These are phyloP conservation scores for Pisolithus tinctorius DNA, from an alignment of 768 basidiomycete genomes.

Conservation along the genomic window DNA sequence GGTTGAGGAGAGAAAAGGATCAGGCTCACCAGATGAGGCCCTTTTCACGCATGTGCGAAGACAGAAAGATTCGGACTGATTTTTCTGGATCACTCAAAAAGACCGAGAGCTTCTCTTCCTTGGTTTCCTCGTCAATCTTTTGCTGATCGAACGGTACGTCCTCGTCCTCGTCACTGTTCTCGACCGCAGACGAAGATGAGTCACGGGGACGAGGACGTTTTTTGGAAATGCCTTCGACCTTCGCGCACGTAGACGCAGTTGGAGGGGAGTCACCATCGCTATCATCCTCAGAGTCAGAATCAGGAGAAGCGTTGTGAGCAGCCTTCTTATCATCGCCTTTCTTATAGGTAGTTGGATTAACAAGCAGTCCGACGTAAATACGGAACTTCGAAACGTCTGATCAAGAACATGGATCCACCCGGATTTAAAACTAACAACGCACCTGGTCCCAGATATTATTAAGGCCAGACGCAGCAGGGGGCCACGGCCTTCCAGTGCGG, in stretches of 20 bases:
- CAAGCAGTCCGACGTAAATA: conserved; percentile 51
- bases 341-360: conserved; percentile 34
- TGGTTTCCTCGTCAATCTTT: conserved; percentile 25
- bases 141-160: conserved; percentile 33
- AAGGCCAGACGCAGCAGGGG: conserved; percentile 24
- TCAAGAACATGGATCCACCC: conserved; percentile 3
- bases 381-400: conserved; percentile 42
- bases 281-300: conserved; percentile 28
- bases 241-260: not conserved
- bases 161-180: conserved; percentile 25
- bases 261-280: conserved; percentile 11
- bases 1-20: not conserved
- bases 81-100: conserved; percentile 62
- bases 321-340: conserved; percentile 26
- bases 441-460: conserved; percentile 63
- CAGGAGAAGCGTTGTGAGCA: conserved; percentile 26
- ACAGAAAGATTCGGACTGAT: conserved; percentile 57
- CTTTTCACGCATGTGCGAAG: conserved; percentile 58
- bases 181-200: conserved; percentile 6
- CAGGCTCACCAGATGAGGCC: conserved; percentile 61
- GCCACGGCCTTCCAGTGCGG: conserved; percentile 34
- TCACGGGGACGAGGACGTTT: conserved; percentile 23
- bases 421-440: conserved; percentile 5
- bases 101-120: conserved; percentile 37
- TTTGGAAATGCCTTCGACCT: conserved; percentile 1